Conservation (phyloP, 192 early-diverging fungal species). For the Backusella tarrabulga region DNA sequence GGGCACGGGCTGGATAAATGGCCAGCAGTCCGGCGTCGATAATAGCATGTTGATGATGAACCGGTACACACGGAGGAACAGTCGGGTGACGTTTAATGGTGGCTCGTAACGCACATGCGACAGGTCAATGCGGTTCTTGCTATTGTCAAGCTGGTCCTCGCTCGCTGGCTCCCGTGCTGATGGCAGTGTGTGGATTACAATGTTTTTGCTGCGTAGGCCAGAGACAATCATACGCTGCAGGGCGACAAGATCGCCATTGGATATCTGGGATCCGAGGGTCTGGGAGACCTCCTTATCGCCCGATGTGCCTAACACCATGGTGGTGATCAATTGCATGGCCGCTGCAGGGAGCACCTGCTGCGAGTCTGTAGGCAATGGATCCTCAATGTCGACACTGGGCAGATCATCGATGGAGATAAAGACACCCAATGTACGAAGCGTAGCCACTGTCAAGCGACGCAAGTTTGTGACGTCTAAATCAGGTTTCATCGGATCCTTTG, state of each 20-base stretch:
- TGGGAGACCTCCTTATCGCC: constrained; percentile 31
- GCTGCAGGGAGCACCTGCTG: constrained; percentile 28
- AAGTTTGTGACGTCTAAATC: constrained; percentile 19
- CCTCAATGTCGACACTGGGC: constrained; percentile 21
- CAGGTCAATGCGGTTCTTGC: constrained; percentile 1
- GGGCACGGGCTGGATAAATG: constrained; percentile 43
- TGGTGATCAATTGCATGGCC: constrained; percentile 29
- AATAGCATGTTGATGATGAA: constrained; percentile 36
- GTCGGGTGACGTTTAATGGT: constrained; percentile 19
- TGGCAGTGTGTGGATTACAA: constrained; percentile 23
- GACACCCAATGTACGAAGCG: constrained; percentile 22
- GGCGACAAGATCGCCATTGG: constrained; percentile 27
- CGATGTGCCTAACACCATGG: constrained; percentile 30
- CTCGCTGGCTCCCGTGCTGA: neutral
- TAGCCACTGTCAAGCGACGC: constrained; percentile 19
- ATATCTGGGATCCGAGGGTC: constrained; percentile 31
- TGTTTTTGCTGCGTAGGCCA: constrained; percentile 20
- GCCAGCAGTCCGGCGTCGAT: constrained; percentile 33
- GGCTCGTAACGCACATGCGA: constrained; percentile 23
- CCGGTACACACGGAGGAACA: constrained; percentile 30
- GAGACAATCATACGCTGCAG: constrained; percentile 32
- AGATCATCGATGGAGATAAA: constrained; percentile 19
- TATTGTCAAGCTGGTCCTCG: neutral
- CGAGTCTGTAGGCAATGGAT: constrained; percentile 19
- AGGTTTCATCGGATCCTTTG: constrained; percentile 29